Evolutionary conservation across 306 rosid species (phyloP).

Genomic region (Quercus aquifolioides): DNA sequence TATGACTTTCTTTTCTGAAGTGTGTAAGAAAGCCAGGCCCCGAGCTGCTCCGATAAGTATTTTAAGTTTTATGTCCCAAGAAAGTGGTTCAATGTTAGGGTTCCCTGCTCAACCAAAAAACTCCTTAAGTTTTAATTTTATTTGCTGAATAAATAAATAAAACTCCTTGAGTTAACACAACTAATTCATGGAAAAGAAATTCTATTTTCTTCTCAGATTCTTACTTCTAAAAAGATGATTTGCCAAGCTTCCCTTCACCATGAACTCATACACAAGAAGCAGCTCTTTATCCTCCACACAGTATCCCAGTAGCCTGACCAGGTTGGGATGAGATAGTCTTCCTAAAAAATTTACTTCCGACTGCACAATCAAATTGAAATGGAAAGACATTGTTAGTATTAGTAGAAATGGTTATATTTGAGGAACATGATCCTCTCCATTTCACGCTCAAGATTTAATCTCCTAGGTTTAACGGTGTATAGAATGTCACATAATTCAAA

Average conservation of each 20-base stretch:
- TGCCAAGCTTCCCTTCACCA: too few species aligned
- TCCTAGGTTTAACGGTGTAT: too few species aligned
- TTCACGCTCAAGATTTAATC: too few species aligned
- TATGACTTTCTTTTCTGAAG: conserved; percentile 64
- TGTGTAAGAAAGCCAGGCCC: conserved; percentile 77
- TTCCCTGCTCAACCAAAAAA: conserved; percentile 42
- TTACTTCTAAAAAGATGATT: too few species aligned
- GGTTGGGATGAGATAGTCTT: conserved; percentile 74
- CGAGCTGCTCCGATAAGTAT: conserved; percentile 86
- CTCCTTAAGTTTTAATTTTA: too few species aligned
- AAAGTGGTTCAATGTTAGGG: conserved; percentile 42
- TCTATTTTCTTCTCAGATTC: too few species aligned
- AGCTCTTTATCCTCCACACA: conserved; percentile 62
- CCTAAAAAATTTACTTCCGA: conserved; percentile 82
- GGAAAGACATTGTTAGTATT: neutral
- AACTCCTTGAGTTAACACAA: too few species aligned
- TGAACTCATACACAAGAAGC: conserved; percentile 86
- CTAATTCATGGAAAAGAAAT: too few species aligned
- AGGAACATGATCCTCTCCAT: too few species aligned
- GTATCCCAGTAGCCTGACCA: conserved; percentile 75
- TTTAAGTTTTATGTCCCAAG: conserved; percentile 68
- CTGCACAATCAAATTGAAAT: conserved; percentile 41
- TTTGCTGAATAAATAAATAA: too few species aligned
- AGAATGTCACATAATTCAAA: too few species aligned
- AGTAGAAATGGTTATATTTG: neutral